Conservation (phyloP, 768 basidiomycete genomes). For the Calocybe indica region DNA sequence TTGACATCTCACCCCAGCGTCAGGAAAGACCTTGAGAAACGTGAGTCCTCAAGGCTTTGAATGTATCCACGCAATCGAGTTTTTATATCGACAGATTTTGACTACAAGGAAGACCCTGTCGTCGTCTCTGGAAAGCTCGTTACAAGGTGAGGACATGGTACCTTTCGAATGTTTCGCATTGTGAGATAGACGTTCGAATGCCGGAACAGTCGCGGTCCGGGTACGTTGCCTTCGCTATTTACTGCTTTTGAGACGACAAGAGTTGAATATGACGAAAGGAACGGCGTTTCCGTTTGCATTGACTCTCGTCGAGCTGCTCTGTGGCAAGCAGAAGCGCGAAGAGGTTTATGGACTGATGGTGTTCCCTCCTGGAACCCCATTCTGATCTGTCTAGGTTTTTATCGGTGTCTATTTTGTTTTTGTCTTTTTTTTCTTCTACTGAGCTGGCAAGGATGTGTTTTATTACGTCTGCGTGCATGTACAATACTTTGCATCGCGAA, state of each 20-base stretch:
- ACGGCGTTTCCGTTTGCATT: constrained; percentile 76
- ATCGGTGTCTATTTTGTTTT: too few species aligned
- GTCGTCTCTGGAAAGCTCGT: constrained; percentile 68
- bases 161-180: not conserved
- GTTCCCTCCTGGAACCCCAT: constrained; percentile 54
- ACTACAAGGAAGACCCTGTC: constrained; percentile 69
- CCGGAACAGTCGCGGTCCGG: constrained; percentile 59
- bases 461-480: too few species aligned
- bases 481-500: too few species aligned
- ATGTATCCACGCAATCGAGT: not conserved
- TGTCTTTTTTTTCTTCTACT: too few species aligned
- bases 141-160: constrained; percentile 50
- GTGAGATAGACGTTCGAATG: not conserved
- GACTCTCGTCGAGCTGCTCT: constrained; percentile 66
- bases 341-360: constrained; percentile 66
- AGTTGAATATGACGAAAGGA: constrained; percentile 29
- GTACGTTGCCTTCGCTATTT: constrained; percentile 25
- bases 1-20: constrained; percentile 80
- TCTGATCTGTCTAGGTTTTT: constrained; percentile 2
- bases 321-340: constrained; percentile 54
- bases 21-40: constrained; percentile 46
- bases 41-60: constrained; percentile 24
- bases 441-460: too few species aligned
- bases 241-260: not conserved
- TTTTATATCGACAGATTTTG: constrained; percentile 44